Conservation (phyloP, 371 early-diverging fungal genomes). For the Haplosporangium sp. region DNA sequence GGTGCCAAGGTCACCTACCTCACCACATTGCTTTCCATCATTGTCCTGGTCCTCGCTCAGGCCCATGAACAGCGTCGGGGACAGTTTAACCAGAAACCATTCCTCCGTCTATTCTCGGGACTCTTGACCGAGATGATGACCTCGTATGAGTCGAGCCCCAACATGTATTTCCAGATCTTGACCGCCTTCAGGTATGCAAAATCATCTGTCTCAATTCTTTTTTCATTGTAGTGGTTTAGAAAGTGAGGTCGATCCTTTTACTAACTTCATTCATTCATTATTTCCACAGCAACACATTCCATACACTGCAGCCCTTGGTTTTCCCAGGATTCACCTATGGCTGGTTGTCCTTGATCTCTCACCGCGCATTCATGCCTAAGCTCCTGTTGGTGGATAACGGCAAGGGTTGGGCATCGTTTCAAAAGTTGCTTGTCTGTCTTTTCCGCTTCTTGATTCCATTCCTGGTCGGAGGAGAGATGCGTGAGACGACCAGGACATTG, state of each 20-base stretch:
- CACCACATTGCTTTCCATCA: slow-evolving; percentile 85
- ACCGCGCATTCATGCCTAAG: slow-evolving; percentile 93
- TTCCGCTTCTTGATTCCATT: slow-evolving; percentile 92
- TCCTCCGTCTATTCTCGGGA: slow-evolving; percentile 89
- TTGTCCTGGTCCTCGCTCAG: slow-evolving; percentile 84
- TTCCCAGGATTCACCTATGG: slow-evolving; percentile 96
- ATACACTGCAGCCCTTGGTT: slow-evolving; percentile 86
- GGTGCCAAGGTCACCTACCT: slow-evolving; percentile 68
- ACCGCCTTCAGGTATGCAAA: slow-evolving; percentile 63
- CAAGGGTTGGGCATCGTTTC: slow-evolving; percentile 90
- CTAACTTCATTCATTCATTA: no score
- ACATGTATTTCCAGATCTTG: slow-evolving; percentile 77
- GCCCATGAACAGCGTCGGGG: slow-evolving; percentile 84
- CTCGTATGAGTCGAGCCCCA: slow-evolving; percentile 75
- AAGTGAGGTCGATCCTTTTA: no score
- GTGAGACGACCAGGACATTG: slow-evolving; percentile 82
- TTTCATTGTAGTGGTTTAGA: no score
- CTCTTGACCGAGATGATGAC: slow-evolving; percentile 85
- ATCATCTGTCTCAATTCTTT: no score
- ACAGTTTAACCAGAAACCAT: slow-evolving; percentile 92
- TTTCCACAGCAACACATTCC: slow-evolving; percentile 86
- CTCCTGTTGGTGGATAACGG: slow-evolving; percentile 77
- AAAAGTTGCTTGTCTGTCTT: slow-evolving; percentile 80
- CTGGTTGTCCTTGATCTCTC: slow-evolving; percentile 96
- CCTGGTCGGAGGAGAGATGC: slow-evolving; percentile 72